Evolutionary conservation across 306 rosid genomes (phyloP), one percentile per base, ranked within the genome.

Genomic region (Gastrolobium villosum): DNA sequence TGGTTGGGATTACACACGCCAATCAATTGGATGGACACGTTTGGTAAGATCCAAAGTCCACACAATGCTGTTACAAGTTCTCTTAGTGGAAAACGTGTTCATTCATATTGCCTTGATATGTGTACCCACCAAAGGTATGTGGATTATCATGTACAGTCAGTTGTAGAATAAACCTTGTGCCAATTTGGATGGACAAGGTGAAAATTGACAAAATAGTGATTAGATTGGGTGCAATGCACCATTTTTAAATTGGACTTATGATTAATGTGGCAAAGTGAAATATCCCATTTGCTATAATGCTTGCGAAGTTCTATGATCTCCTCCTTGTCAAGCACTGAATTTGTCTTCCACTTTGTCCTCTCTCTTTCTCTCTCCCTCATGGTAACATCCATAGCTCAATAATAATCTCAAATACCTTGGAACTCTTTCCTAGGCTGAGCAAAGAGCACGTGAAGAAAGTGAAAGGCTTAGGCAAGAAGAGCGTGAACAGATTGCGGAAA

Each of bases 381-480:
- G 28, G 35, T 55, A 37, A 11, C 46, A 30, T 77, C 49, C 66
- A 14, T 59, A 44, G 56, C 57, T 49, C 61, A 41, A 20, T 68
- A 68, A 31, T 72, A 74, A 81, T 74, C 56, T 65, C 41, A 67
- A 59, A 72, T 40, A 4, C 37, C 41, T 64, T 72, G 49, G 35
- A 74, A 69, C 32, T 54, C 56, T 72, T 84, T 65, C 32, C 2
- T 75, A 95, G 99, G 99, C 99, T 59, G 99, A 95, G 88, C 98
- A 93, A 87, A 85, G 96, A 86, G 99, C 98, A 75, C 97, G 93
- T 37, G 99, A 95, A 80, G 99, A 93, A 86, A 95, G 99, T 77
- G 98, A 95, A 81, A 91, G 85, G 87, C 91, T 95, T 11, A 87
- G 96, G 91, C 88, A 78, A 79, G 96, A 91, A 81, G 97, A 93